Evolutionary conservation across 805 yeast species (phyloP).

Genomic region (Candida oleophila): DNA sequence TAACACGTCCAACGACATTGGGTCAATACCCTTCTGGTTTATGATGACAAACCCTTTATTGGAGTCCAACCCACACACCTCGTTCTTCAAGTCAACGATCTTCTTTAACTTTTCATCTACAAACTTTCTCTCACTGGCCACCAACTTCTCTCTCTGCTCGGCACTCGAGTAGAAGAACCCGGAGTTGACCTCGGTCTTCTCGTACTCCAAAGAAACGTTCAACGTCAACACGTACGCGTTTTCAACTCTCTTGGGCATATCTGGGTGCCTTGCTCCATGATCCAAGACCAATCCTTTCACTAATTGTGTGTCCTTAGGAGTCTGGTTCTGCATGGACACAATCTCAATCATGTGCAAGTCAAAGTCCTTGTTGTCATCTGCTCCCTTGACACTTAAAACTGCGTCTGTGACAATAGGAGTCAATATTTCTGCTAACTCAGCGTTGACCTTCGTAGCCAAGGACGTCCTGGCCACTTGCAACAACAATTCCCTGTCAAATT

Average conservation of each 20-base stretch:
- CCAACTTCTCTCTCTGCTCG: slow-evolving; percentile 93
- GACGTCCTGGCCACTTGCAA: slow-evolving; percentile 92
- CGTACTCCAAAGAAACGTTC: slow-evolving; percentile 94
- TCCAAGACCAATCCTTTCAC: slow-evolving; percentile 90
- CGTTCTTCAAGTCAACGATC: slow-evolving; percentile 89
- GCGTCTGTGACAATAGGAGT: slow-evolving; percentile 97
- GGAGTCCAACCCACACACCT: slow-evolving; percentile 77
- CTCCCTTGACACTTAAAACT: slow-evolving; percentile 67
- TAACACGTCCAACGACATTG: slow-evolving; percentile 91
- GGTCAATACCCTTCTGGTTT: slow-evolving; percentile 98
- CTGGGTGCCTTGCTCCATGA: slow-evolving; percentile 99
- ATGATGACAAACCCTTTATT: slow-evolving; percentile 85
- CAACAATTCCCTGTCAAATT: slow-evolving; percentile 80
- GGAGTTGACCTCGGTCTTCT: slow-evolving; percentile 95
- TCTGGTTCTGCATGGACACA: slow-evolving; percentile 95
- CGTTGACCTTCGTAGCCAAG: slow-evolving; percentile 78
- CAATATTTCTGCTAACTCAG: slow-evolving; percentile 73
- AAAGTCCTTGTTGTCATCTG: slow-evolving; percentile 42
- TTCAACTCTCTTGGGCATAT: slow-evolving; percentile 87
- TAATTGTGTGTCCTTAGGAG: slow-evolving; percentile 78
- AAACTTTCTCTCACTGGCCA: slow-evolving; percentile 87
- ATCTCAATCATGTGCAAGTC: slow-evolving; percentile 98
- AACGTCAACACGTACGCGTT: slow-evolving; percentile 85
- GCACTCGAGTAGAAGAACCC: slow-evolving; percentile 93
- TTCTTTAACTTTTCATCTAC: slow-evolving; percentile 91